Conservation (phyloP, 2,329 filamentous ascomycete genomes). For the Lasiodiplodia gonubiensis region DNA sequence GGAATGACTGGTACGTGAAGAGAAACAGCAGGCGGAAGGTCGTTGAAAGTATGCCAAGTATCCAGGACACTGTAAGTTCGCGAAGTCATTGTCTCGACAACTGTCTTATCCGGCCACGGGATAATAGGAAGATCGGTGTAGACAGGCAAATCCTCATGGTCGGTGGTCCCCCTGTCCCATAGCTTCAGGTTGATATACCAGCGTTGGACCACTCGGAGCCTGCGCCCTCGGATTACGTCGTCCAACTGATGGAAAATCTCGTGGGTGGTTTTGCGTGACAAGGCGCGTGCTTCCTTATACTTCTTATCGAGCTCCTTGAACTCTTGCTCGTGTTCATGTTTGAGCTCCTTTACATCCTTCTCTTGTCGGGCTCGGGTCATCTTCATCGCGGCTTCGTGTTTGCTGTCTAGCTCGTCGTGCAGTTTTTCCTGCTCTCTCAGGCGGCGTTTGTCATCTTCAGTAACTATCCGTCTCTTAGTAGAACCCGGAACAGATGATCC, state of each 20-base stretch:
- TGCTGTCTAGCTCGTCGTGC: slow-evolving; percentile 48
- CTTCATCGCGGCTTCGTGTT: slow-evolving; percentile 54
- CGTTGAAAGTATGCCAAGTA: slow-evolving; percentile 25
- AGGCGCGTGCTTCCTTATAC: not conserved
- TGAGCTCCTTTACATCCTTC: slow-evolving; percentile 40
- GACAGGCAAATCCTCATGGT: slow-evolving; percentile 11
- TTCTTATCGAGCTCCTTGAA: slow-evolving; percentile 8
- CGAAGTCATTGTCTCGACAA: slow-evolving; percentile 14
- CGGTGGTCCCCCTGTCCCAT: slow-evolving; percentile 18
- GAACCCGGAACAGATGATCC: slow-evolving; percentile 36
- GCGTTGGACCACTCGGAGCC: slow-evolving; percentile 19
- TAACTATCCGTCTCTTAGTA: slow-evolving; percentile 43
- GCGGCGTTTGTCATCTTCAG: slow-evolving; percentile 51
- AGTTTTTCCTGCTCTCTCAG: slow-evolving; percentile 48
- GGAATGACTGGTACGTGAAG: slow-evolving; percentile 1
- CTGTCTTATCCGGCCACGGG: slow-evolving; percentile 15
- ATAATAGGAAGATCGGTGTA: slow-evolving; percentile 11
- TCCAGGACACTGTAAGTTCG: slow-evolving; percentile 26
- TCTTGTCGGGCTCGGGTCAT: slow-evolving; percentile 54
- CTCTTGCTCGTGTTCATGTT: slow-evolving; percentile 16
- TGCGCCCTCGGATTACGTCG: slow-evolving; percentile 10
- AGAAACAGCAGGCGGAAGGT: slow-evolving; percentile 26
- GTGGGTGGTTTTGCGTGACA: not conserved
- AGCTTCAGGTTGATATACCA: slow-evolving; percentile 23
- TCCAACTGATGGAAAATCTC: slow-evolving; percentile 5